These are phyloP conservation scores for Pyrrhoderma noxium DNA, from an alignment of 1,284 basidiomycete genomes.

Conservation along the genomic window DNA sequence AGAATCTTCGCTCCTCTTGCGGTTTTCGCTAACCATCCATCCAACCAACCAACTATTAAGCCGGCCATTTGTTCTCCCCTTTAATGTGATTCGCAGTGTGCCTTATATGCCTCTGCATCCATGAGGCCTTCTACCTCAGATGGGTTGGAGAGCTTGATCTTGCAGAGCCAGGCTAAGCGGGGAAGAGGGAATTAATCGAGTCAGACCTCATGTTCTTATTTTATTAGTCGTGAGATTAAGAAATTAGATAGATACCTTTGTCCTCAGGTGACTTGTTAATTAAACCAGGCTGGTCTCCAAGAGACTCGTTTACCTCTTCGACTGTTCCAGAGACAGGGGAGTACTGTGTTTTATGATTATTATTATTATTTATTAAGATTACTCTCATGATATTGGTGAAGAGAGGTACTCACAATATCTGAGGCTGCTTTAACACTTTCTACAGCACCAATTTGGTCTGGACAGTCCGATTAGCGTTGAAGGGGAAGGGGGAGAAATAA, in stretches of 20 bases:
- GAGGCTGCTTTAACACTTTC: conserved; percentile 98
- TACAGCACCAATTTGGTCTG: conserved; percentile 91
- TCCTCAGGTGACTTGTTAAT: conserved; percentile 88
- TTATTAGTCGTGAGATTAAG: neutral
- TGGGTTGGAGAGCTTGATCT: conserved; percentile 78
- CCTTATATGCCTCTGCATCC: conserved; percentile 73
- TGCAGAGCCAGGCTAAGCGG: conserved; percentile 88
- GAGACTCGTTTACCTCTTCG: conserved; percentile 69
- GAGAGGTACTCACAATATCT: conserved; percentile 64
- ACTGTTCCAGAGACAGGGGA: conserved; percentile 88
- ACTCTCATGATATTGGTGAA: conserved; percentile 7
- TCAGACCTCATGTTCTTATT: neutral
- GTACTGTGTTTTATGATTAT: conserved; percentile 58
- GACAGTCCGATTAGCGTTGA: conserved; percentile 4
- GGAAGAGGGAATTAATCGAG: neutral
- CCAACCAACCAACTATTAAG: too few relatives aligned
- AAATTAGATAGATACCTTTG: conserved; percentile 49
- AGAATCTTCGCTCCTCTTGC: too few relatives aligned
- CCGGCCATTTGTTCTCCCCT: neutral
- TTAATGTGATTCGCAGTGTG: conserved; percentile 50
- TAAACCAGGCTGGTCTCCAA: conserved; percentile 69
- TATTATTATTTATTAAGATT: conserved; percentile 2
- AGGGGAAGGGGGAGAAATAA: neutral
- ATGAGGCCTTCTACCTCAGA: conserved; percentile 72
- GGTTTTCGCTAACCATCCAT: too few relatives aligned